phyloP scores from a whole-genome alignment of 2,329 filamentous ascomycete genomes.

The Colletotrichum falcatum region DNA sequence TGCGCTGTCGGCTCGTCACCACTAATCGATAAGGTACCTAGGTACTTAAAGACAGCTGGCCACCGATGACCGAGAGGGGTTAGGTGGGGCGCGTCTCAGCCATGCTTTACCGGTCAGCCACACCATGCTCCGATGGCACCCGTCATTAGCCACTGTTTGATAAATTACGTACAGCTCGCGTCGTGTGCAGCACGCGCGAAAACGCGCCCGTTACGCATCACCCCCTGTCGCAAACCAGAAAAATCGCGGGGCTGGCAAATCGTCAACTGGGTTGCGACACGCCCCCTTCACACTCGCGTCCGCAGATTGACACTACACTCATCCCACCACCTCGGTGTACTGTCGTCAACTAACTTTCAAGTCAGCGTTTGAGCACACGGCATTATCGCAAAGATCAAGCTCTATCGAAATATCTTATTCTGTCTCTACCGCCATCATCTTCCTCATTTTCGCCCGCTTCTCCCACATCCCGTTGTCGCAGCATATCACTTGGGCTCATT shows the following conservation, averaged over 20 bases:
- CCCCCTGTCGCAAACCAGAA: slow-evolving; percentile 1
- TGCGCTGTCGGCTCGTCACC: neutral
- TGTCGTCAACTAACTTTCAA: neutral
- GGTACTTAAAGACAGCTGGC: neutral
- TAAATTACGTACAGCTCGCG: neutral
- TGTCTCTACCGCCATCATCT: neutral
- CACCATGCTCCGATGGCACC: neutral
- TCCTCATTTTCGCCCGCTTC: neutral
- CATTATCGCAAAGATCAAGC: neutral
- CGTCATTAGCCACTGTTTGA: neutral
- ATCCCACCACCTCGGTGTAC: neutral
- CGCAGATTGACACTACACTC: neutral
- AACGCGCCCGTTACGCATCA: neutral
- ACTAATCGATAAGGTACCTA: neutral
- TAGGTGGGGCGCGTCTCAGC: neutral
- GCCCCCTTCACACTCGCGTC: neutral
- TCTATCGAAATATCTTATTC: neutral
- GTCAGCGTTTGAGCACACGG: neutral
- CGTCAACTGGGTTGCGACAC: neutral
- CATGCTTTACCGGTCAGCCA: neutral
- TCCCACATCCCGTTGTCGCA: neutral
- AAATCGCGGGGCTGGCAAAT: slow-evolving; percentile 18
- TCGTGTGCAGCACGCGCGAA: slow-evolving; percentile 9
- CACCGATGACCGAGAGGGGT: neutral
- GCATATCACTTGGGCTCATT: neutral